Evolutionary conservation across 495 filamentous ascomycete species (phyloP).

Genomic region (Penicillium nucicola): DNA sequence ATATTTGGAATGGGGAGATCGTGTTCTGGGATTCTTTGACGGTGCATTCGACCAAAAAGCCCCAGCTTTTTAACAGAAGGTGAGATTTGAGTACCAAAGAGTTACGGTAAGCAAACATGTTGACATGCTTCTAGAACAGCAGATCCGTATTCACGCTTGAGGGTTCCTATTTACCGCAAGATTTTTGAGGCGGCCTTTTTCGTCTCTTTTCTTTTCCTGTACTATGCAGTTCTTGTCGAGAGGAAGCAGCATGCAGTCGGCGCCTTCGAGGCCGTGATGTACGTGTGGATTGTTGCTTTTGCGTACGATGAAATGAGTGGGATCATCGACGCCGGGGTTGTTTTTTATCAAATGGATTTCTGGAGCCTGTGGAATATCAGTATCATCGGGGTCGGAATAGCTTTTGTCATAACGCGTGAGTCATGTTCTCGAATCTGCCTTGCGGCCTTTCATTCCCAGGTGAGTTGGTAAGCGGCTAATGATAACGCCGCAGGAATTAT

Average conservation of each 20-base stretch:
- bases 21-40: slow-evolving; percentile 86
- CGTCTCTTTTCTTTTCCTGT: slow-evolving; percentile 71
- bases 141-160: slow-evolving; percentile 79
- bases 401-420: slow-evolving; percentile 71
- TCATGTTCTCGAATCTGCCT: slow-evolving; percentile 21
- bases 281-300: slow-evolving; percentile 78
- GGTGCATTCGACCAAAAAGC: slow-evolving; percentile 72
- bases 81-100: slow-evolving; percentile 13
- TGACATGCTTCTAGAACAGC: slow-evolving; percentile 47
- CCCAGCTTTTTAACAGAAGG: slow-evolving; percentile 74
- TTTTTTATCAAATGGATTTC: slow-evolving; percentile 84
- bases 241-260: slow-evolving; percentile 48
- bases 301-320: slow-evolving; percentile 83
- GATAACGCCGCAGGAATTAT: slow-evolving; percentile 53
- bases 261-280: slow-evolving; percentile 50
- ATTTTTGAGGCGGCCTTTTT: slow-evolving; percentile 88
- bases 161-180: slow-evolving; percentile 91
- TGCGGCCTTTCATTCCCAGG: neutral
- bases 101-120: neutral
- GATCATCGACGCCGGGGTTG: slow-evolving; percentile 73
- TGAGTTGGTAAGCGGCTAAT: slow-evolving; percentile 5
- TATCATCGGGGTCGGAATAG: slow-evolving; percentile 78
- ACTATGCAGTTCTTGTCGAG: slow-evolving; percentile 78
- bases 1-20: slow-evolving; percentile 89
- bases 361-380: slow-evolving; percentile 88